Conservation (phyloP, 78 protist genomes). For the Chrysochromulina parva region DNA sequence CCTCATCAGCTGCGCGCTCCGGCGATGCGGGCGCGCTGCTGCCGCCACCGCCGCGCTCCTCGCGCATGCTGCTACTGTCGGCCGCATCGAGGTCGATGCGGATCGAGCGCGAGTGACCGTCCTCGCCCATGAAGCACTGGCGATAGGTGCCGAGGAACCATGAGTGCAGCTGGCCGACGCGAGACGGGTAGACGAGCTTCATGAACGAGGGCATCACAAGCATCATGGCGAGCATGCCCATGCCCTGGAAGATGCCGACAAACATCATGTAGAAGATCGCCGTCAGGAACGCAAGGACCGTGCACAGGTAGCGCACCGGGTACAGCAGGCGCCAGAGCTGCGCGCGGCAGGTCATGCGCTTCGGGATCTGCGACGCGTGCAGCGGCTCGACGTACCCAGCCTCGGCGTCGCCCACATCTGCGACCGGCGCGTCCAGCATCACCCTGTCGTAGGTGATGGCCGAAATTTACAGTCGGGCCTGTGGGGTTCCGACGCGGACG, state of each 20-base stretch:
- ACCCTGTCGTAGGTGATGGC: too few species aligned
- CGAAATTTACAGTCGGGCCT: too few species aligned
- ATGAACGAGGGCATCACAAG: background rate
- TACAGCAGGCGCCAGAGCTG: too few species aligned
- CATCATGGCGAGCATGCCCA: background rate
- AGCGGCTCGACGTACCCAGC: too few species aligned
- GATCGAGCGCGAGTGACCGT: constrained; percentile 8
- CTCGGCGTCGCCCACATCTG: too few species aligned
- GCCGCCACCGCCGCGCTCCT: too few species aligned
- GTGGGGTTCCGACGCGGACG: too few species aligned
- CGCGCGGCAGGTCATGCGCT: too few species aligned
- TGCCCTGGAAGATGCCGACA: background rate
- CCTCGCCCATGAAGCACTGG: too few species aligned
- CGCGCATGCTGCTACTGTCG: background rate
- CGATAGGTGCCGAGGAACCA: background rate
- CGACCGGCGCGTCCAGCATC: too few species aligned
- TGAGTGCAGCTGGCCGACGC: background rate
- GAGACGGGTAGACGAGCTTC: background rate
- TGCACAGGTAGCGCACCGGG: background rate
- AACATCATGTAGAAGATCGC: background rate
- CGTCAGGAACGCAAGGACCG: background rate
- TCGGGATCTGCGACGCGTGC: too few species aligned
- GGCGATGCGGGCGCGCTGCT: too few species aligned
- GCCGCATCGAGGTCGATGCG: background rate
- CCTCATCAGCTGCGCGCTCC: background rate